A percentile compares a stretch with the other conserved stretches of the same genome.
phyloP scores from a whole-genome alignment of 73 alveolate species.

The Paramecium primaurelia region DNA sequence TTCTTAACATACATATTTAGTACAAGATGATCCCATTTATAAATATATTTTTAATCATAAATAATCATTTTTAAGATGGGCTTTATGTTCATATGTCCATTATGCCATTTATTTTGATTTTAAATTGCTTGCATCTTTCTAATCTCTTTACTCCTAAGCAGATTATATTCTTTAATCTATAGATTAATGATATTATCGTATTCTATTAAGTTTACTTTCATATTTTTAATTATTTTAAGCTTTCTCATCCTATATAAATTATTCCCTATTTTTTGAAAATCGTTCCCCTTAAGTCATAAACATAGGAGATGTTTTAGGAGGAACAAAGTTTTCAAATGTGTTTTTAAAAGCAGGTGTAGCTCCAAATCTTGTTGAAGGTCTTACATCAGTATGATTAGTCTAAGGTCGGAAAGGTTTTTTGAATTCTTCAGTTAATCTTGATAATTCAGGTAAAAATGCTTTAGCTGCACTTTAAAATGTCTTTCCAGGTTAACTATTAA shows the following conservation, averaged over 20 bases:
- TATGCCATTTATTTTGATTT: conserved; percentile 54
- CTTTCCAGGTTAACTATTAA: conserved; percentile 50
- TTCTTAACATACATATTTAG: background rate
- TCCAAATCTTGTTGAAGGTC: conserved; percentile 66
- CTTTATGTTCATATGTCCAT: conserved; percentile 62
- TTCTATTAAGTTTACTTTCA: conserved; percentile 31
- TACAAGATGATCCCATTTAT: background rate
- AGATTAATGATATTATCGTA: background rate
- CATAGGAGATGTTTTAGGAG: conserved; percentile 48
- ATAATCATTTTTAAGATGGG: conserved; percentile 48
- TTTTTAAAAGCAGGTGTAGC: conserved; percentile 63
- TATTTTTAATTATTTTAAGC: background rate
- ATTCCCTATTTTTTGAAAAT: conserved; percentile 1
- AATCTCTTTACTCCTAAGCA: background rate
- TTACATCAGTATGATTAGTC: background rate
- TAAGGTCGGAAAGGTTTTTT: conserved; percentile 57
- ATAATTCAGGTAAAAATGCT: conserved; percentile 31
- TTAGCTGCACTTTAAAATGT: background rate
- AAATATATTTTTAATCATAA: conserved; percentile 14
- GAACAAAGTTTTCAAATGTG: conserved; percentile 46
- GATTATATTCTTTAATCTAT: conserved; percentile 11
- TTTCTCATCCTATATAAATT: background rate
- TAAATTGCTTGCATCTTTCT: conserved; percentile 22
- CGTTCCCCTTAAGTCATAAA: conserved; percentile 31
- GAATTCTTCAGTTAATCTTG: conserved; percentile 15